These are phyloP conservation scores for Choiromyces venosus DNA, from an alignment of 495 filamentous ascomycete genomes.

Conservation along the genomic window DNA sequence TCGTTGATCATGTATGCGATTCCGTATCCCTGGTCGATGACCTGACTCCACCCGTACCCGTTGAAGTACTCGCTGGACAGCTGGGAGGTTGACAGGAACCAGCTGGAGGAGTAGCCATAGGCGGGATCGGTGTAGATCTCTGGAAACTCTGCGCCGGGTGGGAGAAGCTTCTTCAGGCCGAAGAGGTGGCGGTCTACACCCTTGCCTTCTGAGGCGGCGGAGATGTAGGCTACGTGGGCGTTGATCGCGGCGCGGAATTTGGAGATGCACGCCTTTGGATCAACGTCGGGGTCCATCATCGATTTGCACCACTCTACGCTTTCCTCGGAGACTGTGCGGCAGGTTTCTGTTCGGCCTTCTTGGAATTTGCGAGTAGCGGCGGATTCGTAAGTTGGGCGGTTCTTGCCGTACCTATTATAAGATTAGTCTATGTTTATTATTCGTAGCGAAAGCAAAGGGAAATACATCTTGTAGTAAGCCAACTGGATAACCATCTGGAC, in stretches of 20 bases:
- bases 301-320: slow-evolving; percentile 85
- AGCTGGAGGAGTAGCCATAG: slow-evolving; percentile 74
- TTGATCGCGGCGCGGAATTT: slow-evolving; percentile 76
- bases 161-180: slow-evolving; percentile 85
- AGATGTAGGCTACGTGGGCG: slow-evolving; percentile 84
- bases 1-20: slow-evolving; percentile 99
- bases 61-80: slow-evolving; percentile 96
- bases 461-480: slow-evolving; percentile 91
- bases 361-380: slow-evolving; percentile 92
- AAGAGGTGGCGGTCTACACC: slow-evolving; percentile 97
- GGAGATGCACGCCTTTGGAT: slow-evolving; percentile 59
- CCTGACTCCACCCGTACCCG: slow-evolving; percentile 98
- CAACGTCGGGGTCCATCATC: slow-evolving; percentile 61
- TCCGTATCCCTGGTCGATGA: slow-evolving; percentile 90
- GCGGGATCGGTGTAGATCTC: slow-evolving; percentile 80
- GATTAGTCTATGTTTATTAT: neutral
- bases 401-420: slow-evolving; percentile 68
- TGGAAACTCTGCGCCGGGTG: slow-evolving; percentile 74
- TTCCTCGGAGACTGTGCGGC: slow-evolving; percentile 84
- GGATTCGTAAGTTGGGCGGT: slow-evolving; percentile 96
- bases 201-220: slow-evolving; percentile 78
- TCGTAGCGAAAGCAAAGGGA: neutral
- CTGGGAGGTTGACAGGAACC: slow-evolving; percentile 85
- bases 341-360: slow-evolving; percentile 93
- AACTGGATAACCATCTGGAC: slow-evolving; percentile 99